Evolutionary conservation across 2,329 filamentous ascomycete species (phyloP), one percentile per base, ranked within the genome.

Genomic region (Xylaria arbuscula): DNA sequence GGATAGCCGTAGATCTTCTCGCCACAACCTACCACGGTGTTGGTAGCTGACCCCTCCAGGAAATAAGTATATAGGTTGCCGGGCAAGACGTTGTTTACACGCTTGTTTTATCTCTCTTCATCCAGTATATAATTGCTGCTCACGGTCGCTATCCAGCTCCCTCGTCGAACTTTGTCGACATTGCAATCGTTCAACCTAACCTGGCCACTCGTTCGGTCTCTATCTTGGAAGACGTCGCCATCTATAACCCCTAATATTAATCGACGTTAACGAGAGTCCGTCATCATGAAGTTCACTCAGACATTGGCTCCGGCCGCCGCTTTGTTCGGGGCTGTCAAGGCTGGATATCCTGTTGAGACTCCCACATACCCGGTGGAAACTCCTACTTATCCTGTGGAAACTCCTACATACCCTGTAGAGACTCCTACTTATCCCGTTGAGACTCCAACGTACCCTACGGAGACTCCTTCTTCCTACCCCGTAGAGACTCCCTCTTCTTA

Each of bases 281-380:
- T 69, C 74, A 79, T 70, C 9, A 83, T 83, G 81, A 81, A 76
- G 73, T 72, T 79, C 70, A 70, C 74, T 67, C 76, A 79, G 67
- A 57, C 78, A 34, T 68, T 82, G 22, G 74, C 75, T 54, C 75
- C 79, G 66, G 68, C 73, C 48, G 78, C 72, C 48, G 79, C 77
- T 61, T 74, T 82, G 64, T 68, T 78, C 54, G 72, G 76, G 57
- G 69, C 72, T 19, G 78, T 72, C 34, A 71, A 75, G 40, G 78
- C 78, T 61, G 54, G 50, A 2, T 70, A 70, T 24, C 58, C 68
- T 28, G 54, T 36, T 19, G 40, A 55, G 3, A 61, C 50, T 38
- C 56, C 66, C 51, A 28, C 15, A 17, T 28, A 28, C 28, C 28
- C 28, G 28, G 28, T 28, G 28, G 61, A 54, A 11, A 59, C 67